These are phyloP conservation scores for Penicillium chermesinum DNA, from an alignment of 495 filamentous ascomycete genomes.

Conservation along the genomic window DNA sequence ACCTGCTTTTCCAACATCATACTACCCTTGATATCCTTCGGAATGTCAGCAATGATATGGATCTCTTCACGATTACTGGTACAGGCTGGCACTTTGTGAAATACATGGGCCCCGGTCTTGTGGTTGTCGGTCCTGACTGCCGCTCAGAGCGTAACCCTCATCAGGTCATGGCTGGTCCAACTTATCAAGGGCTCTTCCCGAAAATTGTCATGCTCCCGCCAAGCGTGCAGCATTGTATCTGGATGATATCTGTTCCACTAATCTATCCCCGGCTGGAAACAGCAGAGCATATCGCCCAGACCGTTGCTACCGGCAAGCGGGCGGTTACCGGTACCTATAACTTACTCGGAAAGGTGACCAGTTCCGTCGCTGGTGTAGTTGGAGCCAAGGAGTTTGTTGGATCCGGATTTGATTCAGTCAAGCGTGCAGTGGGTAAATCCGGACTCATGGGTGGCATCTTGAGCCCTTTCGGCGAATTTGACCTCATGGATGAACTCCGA, in stretches of 20 bases:
- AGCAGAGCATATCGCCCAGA: slow-evolving; percentile 82
- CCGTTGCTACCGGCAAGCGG: slow-evolving; percentile 91
- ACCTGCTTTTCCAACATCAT: slow-evolving; percentile 98
- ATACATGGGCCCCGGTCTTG: slow-evolving; percentile 85
- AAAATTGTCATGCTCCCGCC: slow-evolving; percentile 90
- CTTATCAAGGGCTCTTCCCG: slow-evolving; percentile 94
- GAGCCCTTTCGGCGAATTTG: slow-evolving; percentile 95
- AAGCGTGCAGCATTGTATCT: slow-evolving; percentile 90
- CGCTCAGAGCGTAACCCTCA: slow-evolving; percentile 85
- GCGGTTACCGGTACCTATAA: slow-evolving; percentile 95
- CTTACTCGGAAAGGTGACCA: slow-evolving; percentile 86
- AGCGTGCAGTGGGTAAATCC: slow-evolving; percentile 90
- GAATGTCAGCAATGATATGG: slow-evolving; percentile 75
- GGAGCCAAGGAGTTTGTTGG: slow-evolving; percentile 88
- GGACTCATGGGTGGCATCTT: slow-evolving; percentile 92
- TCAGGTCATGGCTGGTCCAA: slow-evolving; percentile 92
- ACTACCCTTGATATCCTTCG: slow-evolving; percentile 91
- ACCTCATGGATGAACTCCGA: slow-evolving; percentile 86
- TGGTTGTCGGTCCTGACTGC: slow-evolving; percentile 83
- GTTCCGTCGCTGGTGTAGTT: slow-evolving; percentile 88
- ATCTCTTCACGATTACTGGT: slow-evolving; percentile 95
- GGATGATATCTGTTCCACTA: slow-evolving; percentile 87
- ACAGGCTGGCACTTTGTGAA: slow-evolving; percentile 98
- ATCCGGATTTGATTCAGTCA: slow-evolving; percentile 87
- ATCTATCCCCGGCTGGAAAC: slow-evolving; percentile 89